Evolutionary conservation across 169 alveolate species (phyloP).

Genomic region (Eimeria praecox): DNA sequence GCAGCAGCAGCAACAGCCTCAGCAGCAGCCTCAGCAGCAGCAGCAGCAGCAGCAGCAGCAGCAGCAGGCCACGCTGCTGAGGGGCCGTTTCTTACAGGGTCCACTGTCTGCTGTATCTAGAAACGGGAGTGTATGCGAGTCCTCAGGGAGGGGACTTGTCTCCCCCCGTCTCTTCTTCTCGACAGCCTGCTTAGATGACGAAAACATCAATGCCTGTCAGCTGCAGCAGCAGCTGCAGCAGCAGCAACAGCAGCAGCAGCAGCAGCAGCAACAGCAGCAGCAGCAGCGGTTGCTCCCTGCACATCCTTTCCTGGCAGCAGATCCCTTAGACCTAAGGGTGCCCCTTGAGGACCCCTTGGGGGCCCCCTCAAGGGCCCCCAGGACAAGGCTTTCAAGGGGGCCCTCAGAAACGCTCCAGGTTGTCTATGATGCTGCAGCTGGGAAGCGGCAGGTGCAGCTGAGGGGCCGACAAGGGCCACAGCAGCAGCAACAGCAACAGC

Average conservation of each 20-base stretch:
- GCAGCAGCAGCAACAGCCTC: not conserved
- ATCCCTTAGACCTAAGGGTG: not conserved
- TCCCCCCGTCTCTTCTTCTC: conserved; percentile 21
- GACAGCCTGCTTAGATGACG: not conserved
- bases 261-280: conserved; percentile 39
- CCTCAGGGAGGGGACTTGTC: not conserved
- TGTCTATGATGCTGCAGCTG: not conserved
- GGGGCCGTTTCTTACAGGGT: too few species aligned
- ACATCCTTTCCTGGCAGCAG: not conserved
- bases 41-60: not conserved
- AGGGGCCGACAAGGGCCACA: not conserved
- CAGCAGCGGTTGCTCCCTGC: not conserved
- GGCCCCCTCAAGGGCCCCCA: not conserved
- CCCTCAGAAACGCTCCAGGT: not conserved
- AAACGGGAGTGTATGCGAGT: not conserved
- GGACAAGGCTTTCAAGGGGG: not conserved
- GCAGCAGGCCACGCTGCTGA: too few species aligned
- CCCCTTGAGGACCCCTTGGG: not conserved
- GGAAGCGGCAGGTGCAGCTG: conserved; percentile 27
- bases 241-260: not conserved
- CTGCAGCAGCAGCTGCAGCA: not conserved
- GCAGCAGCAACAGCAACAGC: not conserved
- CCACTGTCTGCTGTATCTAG: not conserved
- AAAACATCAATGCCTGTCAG: not conserved
- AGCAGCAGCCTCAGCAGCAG: not conserved